A percentile compares a stretch with the other conserved stretches of the same genome.
phyloP scores from a whole-genome alignment of 257 asterid genomes.

The Apocynum venetum region DNA sequence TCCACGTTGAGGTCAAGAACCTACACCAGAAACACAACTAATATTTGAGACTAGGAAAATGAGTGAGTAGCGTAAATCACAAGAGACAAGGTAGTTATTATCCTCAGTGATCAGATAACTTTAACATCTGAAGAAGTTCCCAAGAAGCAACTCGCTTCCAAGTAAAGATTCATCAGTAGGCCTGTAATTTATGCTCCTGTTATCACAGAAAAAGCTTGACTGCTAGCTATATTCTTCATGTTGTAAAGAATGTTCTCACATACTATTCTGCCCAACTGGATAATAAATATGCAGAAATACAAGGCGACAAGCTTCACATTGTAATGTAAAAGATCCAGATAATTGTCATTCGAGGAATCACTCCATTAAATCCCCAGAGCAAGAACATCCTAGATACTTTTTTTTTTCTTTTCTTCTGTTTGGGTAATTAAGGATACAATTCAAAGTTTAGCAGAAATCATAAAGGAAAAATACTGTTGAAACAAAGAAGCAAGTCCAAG shows the following conservation, averaged over 20 bases:
- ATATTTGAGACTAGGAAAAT: too few relatives aligned
- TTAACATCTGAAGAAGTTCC: neutral
- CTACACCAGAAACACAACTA: slow-evolving; percentile 14
- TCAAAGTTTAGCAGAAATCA: neutral
- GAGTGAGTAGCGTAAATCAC: too few relatives aligned
- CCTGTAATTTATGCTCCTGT: neutral
- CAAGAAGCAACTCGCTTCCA: neutral
- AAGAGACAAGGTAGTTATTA: neutral
- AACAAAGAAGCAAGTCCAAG: neutral
- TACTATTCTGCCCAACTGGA: neutral
- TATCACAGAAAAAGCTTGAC: neutral
- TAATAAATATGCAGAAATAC: neutral
- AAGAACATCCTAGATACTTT: neutral
- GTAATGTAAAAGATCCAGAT: neutral
- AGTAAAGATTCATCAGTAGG: neutral
- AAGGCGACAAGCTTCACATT: neutral
- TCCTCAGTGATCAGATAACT: neutral
- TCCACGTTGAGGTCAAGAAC: slow-evolving; percentile 46
- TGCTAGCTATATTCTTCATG: neutral
- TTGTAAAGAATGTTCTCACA: neutral
- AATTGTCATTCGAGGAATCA: neutral
- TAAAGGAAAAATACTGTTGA: neutral
- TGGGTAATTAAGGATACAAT: neutral
- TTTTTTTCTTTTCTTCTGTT: too few relatives aligned
- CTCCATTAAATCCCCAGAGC: neutral